These are phyloP conservation scores for Gyrodon tennesseensis DNA, from an alignment of 1,284 basidiomycete species.

Conservation along the genomic window DNA sequence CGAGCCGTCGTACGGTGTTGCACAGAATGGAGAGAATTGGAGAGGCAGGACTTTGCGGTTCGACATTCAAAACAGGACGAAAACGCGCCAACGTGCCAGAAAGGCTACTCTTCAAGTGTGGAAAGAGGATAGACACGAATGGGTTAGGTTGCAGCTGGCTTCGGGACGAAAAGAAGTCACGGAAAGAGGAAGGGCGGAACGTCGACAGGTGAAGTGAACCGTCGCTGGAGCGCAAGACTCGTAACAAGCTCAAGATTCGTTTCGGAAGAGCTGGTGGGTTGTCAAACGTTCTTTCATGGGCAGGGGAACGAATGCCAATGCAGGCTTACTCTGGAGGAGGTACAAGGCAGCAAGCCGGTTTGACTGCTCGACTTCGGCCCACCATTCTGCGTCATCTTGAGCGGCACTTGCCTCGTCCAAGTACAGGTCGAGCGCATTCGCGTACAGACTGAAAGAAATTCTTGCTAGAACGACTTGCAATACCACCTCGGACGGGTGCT, in stretches of 20 bases:
- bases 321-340: constrained; percentile 61
- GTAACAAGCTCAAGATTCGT: constrained; percentile 54
- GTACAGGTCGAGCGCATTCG: constrained; percentile 57
- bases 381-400: constrained; percentile 74
- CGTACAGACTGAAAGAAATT: constrained; percentile 59
- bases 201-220: constrained; percentile 53
- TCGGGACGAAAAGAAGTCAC: constrained; percentile 51
- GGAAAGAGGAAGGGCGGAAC: constrained; percentile 55
- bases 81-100: constrained; percentile 22
- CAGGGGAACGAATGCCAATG: constrained; percentile 30
- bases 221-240: constrained; percentile 50
- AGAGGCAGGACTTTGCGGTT: constrained; percentile 16
- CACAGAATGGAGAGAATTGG: constrained; percentile 18
- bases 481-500: constrained; percentile 13
- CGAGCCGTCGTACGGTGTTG: constrained; percentile 21
- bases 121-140: constrained; percentile 61
- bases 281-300: constrained; percentile 14
- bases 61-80: constrained; percentile 16
- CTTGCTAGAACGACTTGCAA: constrained; percentile 46
- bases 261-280: constrained; percentile 55
- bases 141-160: constrained; percentile 50
- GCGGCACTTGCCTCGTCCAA: constrained; percentile 62
- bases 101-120: constrained; percentile 50
- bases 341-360: constrained; percentile 54
- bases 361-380: constrained; percentile 65